Evolutionary conservation across 495 filamentous ascomycete species (phyloP), one percentile per base, ranked within the genome.

Genomic region (Penicillium daleae): DNA sequence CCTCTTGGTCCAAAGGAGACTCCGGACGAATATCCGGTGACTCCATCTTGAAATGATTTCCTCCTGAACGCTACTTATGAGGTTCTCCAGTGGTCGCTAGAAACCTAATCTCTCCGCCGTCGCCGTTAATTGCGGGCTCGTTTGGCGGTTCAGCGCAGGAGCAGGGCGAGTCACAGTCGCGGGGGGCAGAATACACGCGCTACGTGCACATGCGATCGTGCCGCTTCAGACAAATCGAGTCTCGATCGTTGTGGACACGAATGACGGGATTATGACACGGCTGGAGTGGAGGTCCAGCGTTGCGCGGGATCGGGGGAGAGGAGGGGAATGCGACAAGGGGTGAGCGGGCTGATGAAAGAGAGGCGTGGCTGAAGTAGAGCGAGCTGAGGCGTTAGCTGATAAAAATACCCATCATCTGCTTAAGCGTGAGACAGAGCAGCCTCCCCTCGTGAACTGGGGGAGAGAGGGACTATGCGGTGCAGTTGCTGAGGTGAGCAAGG

Each of bases 1-100:
- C 95, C 59, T 97, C 94, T 61, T 89, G 87, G 61, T 97, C 93
- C 83, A 93, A 86, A 48, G 89, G 88, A 73, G 86, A 90, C 61
- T 96, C 93, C 61, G 92, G 84, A 71, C 89, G 91, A 42, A 85
- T 82, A 15, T 72, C 66, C 33, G 76, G 76, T 7, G 76, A 78
- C 32, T 81, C 78, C 78, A 81, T 81, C 26, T 46, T 72, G 63
- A 42, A 63, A 53, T 35, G 15, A 26, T 48, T 57, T 7, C 46
- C 19, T 57, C n/a, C 59, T 49, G 29, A n/a, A 44, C 37, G 56
- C 50, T 49, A 59, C 26, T 46, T 22, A 4, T 13, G 21, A 46
- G 19, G 42, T 46, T 46, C 19, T 12, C 42, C 19, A 8, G 42
- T 46, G 42, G 19, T 24, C 3, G 19, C 24, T 10, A 22, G 21